Evolutionary conservation across 176 grass and related monocot species (phyloP).

Genomic region (Musa itinerans): DNA sequence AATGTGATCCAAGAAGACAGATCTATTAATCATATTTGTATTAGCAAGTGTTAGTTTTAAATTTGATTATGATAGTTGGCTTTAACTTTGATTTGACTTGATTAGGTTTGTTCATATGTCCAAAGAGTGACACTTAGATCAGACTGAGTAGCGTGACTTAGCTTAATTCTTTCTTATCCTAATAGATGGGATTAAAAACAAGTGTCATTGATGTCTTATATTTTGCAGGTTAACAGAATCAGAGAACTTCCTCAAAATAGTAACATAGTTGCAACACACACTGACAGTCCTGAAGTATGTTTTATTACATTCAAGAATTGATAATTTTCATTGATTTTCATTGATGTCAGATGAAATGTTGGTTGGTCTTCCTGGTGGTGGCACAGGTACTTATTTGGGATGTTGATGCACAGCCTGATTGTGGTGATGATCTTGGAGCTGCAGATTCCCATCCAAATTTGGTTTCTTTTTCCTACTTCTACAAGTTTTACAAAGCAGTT

Average conservation of each 20-base stretch:
- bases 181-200: no score
- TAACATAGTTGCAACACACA: conserved; percentile 90
- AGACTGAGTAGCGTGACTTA: no score
- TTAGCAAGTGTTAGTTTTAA: no score
- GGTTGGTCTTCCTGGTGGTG: neutral
- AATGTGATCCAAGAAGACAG: no score
- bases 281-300: conserved; percentile 65
- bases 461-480: conserved; percentile 25
- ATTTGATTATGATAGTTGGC: no score
- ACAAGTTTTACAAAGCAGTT: neutral
- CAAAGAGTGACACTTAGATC: no score
- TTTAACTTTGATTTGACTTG: no score
- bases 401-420: conserved; percentile 78
- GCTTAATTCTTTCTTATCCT: no score
- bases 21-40: no score
- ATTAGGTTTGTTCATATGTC: no score
- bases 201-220: neutral
- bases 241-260: conserved; percentile 93
- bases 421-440: conserved; percentile 52
- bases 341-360: neutral
- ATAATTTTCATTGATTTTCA: neutral
- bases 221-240: conserved; percentile 80
- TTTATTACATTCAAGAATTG: conserved; percentile 14
- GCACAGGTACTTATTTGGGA: conserved; percentile 92
- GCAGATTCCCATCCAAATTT: conserved; percentile 62